Base-by-base conservation (phyloP, 2,329 filamentous ascomycete species). In the Fusarium neocosmosporiellum region DNA sequence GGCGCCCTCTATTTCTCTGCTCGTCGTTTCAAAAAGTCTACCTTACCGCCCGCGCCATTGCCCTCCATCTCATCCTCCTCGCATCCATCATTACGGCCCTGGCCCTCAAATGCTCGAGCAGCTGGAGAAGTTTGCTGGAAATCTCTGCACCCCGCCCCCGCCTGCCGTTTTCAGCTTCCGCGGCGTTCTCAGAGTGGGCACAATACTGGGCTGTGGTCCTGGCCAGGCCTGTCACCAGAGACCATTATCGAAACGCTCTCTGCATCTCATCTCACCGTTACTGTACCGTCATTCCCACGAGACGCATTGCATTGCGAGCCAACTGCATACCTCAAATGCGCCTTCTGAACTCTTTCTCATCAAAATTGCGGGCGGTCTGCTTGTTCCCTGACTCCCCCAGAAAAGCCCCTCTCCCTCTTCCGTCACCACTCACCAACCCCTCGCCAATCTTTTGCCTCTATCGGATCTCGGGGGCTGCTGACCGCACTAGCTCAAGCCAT, bases 141-240 rank as follows among this genome's bases (percentile, higher is more conserved):
- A 78, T 78, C 76, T 78, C 76, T 78, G 76, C 76, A 78, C 76
- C 76, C 76, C 76, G 76, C 76, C 76, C 76, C 76, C 76, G 76
- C 76, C 76, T 75, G 73, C 76, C 70, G 65, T 63, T 75, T 76
- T 67, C 70, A 74, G 75, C 65, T 66, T 63, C 61, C 59, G 58
- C 39, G 37, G 63, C 69, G 63, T 64, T 64, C 59, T 46, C 48
- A 55, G 50, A 66, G 67, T 73, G 75, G 73, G 67, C 63, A 66
- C 54, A 37, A 67, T 50, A 66, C 66, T 62, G 16, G 46, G 24
- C 46, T 50, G 27, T 29, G 27, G 46, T 29, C 24, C 46, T 50
- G 46, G 27, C 59, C 65, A 43, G 41, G 37, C 66, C 63, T 53
- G 59, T 50, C 46, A 29, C 48, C 13, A 43, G 20, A 43, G 20